Evolutionary conservation across 257 asterid species (phyloP).

Genomic region (Prunella vulgaris): DNA sequence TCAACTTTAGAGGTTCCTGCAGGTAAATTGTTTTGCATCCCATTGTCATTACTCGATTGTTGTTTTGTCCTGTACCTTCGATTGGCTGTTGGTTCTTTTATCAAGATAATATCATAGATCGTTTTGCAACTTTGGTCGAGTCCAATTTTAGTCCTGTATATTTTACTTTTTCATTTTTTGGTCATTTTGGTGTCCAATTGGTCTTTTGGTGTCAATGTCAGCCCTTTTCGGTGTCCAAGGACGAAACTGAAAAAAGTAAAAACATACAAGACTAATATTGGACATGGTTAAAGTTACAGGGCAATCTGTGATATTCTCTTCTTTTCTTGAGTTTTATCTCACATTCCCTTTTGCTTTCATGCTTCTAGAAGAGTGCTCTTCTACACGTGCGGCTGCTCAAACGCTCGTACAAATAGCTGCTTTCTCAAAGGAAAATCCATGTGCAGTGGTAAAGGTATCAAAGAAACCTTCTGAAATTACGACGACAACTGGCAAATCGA

Average conservation of each 20-base stretch:
- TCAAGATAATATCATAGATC: too few relatives aligned
- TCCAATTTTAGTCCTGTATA: too few relatives aligned
- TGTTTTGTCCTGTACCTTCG: neutral
- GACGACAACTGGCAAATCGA: conserved; percentile 48
- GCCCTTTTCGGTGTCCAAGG: too few relatives aligned
- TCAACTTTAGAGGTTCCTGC: conserved; percentile 43
- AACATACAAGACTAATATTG: too few relatives aligned
- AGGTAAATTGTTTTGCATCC: conserved; percentile 41
- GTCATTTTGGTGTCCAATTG: too few relatives aligned
- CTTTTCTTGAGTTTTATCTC: neutral
- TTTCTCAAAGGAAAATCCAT: conserved; percentile 31
- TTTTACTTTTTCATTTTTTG: too few relatives aligned
- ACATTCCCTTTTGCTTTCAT: neutral
- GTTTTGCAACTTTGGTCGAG: too few relatives aligned
- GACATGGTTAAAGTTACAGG: too few relatives aligned
- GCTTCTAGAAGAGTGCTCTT: conserved; percentile 40
- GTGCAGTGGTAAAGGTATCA: conserved; percentile 26
- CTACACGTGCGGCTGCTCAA: conserved; percentile 65
- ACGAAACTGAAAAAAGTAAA: too few relatives aligned
- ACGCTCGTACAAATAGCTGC: conserved; percentile 61
- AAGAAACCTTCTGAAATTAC: conserved; percentile 44
- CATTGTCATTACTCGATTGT: neutral
- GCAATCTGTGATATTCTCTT: too few relatives aligned
- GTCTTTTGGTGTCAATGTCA: too few relatives aligned
- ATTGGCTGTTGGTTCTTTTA: neutral